Percentiles rank a stretch among this genome's conserved stretches.
Evolutionary conservation across 2,329 filamentous ascomycete genomes (phyloP).

Genomic region (Trichoderma harzianum): DNA sequence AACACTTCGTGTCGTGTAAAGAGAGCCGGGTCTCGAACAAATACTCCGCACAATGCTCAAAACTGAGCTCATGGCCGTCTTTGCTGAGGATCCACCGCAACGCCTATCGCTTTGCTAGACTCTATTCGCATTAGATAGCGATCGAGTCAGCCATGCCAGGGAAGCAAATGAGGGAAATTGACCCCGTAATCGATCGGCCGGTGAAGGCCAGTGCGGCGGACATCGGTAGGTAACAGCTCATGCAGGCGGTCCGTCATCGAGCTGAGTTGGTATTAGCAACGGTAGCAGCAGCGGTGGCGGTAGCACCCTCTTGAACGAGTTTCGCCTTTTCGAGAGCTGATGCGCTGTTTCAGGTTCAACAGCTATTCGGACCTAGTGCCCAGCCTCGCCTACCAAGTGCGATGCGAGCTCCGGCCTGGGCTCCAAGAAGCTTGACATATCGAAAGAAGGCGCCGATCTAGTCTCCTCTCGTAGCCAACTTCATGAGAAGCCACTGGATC

Average conservation of each 20-base stretch:
- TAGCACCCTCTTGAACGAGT: background rate
- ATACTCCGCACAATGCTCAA: slow-evolving; percentile 4
- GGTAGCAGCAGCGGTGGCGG: background rate
- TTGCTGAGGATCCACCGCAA: background rate
- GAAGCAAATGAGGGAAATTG: slow-evolving; percentile 23
- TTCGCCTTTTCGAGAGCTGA: slow-evolving; percentile 9
- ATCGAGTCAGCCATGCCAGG: slow-evolving; percentile 23
- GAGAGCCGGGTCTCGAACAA: background rate
- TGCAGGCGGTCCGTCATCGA: background rate
- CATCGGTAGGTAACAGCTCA: slow-evolving; percentile 2
- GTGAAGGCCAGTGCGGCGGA: slow-evolving; percentile 8
- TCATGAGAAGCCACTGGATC: background rate
- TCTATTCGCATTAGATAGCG: background rate
- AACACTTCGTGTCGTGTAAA: background rate
- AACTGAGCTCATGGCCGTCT: slow-evolving; percentile 4
- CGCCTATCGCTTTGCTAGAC: background rate
- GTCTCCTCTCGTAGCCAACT: background rate
- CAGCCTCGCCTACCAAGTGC: slow-evolving; percentile 20
- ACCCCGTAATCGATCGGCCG: background rate
- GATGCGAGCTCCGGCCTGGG: slow-evolving; percentile 7
- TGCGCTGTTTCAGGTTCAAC: slow-evolving; percentile 23
- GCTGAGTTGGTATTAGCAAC: background rate
- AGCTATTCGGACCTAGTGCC: slow-evolving; percentile 12
- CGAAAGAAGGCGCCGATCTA: background rate
- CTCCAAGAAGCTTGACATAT: background rate